phyloP scores from a whole-genome alignment of 2,329 filamentous ascomycete genomes.

The Epichloe gansuensis region DNA sequence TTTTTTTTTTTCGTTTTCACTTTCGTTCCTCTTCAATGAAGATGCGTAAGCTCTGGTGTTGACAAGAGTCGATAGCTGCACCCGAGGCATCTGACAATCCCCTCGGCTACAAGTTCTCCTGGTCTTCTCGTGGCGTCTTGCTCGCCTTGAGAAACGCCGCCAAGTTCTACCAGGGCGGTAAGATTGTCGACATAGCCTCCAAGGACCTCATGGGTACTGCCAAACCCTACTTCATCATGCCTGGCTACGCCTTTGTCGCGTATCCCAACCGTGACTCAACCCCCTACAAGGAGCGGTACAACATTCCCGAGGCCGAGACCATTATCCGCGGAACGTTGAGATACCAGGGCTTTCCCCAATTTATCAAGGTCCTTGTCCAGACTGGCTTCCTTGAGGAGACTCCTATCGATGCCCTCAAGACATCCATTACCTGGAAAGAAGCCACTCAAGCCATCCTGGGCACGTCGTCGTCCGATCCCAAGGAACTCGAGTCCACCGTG shows the following conservation, averaged over 20 bases:
- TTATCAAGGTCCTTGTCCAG: conserved; percentile 77
- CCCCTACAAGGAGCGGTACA: conserved; percentile 75
- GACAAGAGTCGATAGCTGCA: conserved; percentile 36
- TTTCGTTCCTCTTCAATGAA: too few species aligned
- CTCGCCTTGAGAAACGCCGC: conserved; percentile 79
- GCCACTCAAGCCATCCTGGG: conserved; percentile 67
- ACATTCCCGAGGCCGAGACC: conserved; percentile 85
- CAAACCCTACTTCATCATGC: conserved; percentile 76
- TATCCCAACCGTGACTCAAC: conserved; percentile 92
- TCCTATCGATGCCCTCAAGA: conserved; percentile 49
- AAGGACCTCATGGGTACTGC: conserved; percentile 43
- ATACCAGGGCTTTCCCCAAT: conserved; percentile 82
- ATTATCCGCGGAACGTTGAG: conserved; percentile 71
- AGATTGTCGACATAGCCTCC: conserved; percentile 49
- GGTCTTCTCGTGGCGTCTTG: conserved; percentile 69
- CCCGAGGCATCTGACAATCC: conserved; percentile 74
- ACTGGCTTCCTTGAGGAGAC: conserved; percentile 77
- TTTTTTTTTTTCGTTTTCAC: too few species aligned
- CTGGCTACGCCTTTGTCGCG: conserved; percentile 76
- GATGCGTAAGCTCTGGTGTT: background rate
- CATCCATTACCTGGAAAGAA: conserved; percentile 67
- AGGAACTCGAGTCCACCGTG: conserved; percentile 62
- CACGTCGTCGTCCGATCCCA: conserved; percentile 49
- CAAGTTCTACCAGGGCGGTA: conserved; percentile 68
- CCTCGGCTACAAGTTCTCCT: conserved; percentile 69